Evolutionary conservation across 2,329 filamentous ascomycete genomes (phyloP), one percentile per base, ranked within the genome.

Genomic region (Neopestalotiopsis rosae): DNA sequence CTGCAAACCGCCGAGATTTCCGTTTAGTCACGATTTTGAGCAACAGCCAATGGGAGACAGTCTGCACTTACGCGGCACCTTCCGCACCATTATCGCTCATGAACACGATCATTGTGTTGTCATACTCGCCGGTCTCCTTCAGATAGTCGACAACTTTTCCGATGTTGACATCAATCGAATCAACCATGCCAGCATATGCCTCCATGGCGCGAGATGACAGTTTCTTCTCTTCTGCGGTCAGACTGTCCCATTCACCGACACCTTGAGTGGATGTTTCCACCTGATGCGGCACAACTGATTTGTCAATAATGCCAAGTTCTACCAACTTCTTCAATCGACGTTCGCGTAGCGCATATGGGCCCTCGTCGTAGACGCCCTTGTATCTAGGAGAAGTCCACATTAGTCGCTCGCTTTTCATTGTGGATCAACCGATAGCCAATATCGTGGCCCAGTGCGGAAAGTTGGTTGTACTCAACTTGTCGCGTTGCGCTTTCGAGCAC

Each of bases 351-450:
- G 81, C 86, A 24, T 89, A 86, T 0, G 89, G 89, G 0, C 89
- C 89, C 4, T 89, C 87, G 62, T 89, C 85, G 73, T 91, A 91
- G 0, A 88, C 79, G 20, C 88, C 88, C 14, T 82, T 82, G 76
- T 90, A 91, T 71, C 89, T 87, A 20, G 5, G 13, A 20, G 7
- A 5, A 1, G 57, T 28, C 17, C 28, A 17, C 14, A 28, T 56
- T 56, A 56, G 20, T 56, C 49, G 7, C 49, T 56, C 17, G 10
- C 6, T 14, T 56, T 14, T 17, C 49, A 4, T n/a, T 7, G 6
- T 56, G 17, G 49, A 14, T 56, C 49, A 24, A 56, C 4, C 17
- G 17, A 24, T 12, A 14, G 49, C 49, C 20, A 56, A 56, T 14
- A 56, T 56, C 24, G 3, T 28, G 3, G 24, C 24, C 24, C 17